Conservation (phyloP, 345 rosid species). For the Aquilaria yunnanensis region DNA sequence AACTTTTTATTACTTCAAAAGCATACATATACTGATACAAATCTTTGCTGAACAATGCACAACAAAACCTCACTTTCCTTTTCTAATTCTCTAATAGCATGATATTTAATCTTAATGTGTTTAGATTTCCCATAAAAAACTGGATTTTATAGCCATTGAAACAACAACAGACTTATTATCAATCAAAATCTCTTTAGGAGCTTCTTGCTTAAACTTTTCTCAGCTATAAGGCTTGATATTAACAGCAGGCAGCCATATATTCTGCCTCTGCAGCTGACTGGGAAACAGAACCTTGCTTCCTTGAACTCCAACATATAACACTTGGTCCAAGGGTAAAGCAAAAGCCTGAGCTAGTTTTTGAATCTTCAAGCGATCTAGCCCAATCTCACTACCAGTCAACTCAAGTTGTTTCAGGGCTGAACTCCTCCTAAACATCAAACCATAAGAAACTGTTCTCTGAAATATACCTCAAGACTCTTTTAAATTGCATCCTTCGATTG, state of each 20-base stretch:
- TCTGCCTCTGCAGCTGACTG: background rate
- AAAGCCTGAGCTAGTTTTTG: background rate
- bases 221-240: background rate
- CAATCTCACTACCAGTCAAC: background rate
- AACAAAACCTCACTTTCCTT: background rate
- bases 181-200: background rate
- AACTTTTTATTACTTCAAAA: background rate
- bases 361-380: background rate
- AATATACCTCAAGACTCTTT: background rate
- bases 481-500: too few relatives aligned
- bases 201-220: background rate
- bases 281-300: background rate
- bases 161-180: background rate
- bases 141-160: background rate
- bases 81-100: too few relatives aligned
- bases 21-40: background rate
- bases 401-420: background rate
- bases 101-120: background rate
- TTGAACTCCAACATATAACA: background rate
- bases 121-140: background rate
- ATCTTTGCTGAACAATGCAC: background rate
- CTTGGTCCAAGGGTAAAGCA: background rate
- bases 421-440: background rate
- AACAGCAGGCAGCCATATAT: background rate
- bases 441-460: background rate